Evolutionary conservation across 1,284 basidiomycete species (phyloP).

Genomic region (Pisolithus thermaeus): DNA sequence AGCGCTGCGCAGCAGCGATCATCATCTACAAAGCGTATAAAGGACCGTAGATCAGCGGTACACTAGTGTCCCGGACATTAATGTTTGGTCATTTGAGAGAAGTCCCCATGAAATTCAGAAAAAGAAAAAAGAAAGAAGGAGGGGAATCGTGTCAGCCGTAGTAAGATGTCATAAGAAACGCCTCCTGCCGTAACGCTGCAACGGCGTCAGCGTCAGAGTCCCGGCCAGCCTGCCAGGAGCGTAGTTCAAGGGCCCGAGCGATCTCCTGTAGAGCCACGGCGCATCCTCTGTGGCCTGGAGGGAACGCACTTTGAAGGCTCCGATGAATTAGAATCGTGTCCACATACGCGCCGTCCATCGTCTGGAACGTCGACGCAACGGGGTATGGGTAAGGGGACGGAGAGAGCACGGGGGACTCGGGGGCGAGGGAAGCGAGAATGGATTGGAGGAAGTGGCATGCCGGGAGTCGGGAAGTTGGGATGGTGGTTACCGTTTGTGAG

Average conservation of each 20-base stretch:
- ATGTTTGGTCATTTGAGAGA: background rate
- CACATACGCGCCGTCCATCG: constrained; percentile 65
- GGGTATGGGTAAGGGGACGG: constrained; percentile 56
- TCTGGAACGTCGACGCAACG: constrained; percentile 49
- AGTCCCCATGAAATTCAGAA: background rate
- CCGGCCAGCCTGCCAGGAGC: constrained; percentile 59
- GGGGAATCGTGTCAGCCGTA: background rate
- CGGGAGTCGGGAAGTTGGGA: constrained; percentile 12
- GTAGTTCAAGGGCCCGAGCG: constrained; percentile 51
- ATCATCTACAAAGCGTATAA: background rate
- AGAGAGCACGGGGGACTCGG: constrained; percentile 29
- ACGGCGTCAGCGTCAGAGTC: constrained; percentile 64
- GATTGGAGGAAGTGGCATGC: constrained; percentile 57
- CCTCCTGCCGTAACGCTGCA: constrained; percentile 57
- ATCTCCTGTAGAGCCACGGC: constrained; percentile 57
- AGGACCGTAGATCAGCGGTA: background rate
- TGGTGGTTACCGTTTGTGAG: constrained; percentile 9
- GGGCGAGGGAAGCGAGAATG: constrained; percentile 40
- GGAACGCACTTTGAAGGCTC: constrained; percentile 54
- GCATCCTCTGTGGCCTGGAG: constrained; percentile 55
- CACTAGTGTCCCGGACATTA: background rate
- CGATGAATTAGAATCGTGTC: constrained; percentile 71
- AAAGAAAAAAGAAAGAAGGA: background rate
- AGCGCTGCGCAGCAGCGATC: background rate
- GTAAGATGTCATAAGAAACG: constrained; percentile 25